phyloP scores from a whole-genome alignment of 2,329 filamentous ascomycete species.

The Cephalotrichum gorgonifer region DNA sequence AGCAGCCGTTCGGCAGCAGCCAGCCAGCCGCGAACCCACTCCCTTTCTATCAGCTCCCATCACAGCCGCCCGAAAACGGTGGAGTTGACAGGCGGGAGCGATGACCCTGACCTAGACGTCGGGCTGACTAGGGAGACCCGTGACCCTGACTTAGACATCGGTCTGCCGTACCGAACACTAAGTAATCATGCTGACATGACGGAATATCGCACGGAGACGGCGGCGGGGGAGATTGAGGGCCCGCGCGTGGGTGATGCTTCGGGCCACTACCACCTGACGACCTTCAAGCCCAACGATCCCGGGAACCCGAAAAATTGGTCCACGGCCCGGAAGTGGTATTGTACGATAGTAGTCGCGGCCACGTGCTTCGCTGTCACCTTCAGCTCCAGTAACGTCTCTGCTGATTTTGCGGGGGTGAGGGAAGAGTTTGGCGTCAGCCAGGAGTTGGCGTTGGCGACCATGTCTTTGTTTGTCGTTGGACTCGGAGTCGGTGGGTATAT shows the following conservation, averaged over 20 bases:
- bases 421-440: conserved; percentile 57
- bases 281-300: conserved; percentile 58
- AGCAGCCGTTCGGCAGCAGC: too few relatives aligned
- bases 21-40: too few relatives aligned
- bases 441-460: conserved; percentile 61
- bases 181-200: conserved; percentile 49
- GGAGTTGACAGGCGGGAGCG: too few relatives aligned
- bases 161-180: conserved; percentile 58
- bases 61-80: too few relatives aligned
- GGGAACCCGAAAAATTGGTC: conserved; percentile 83
- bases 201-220: conserved; percentile 57
- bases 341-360: conserved; percentile 72
- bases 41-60: too few relatives aligned
- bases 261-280: conserved; percentile 42
- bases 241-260: conserved; percentile 16
- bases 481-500: conserved; percentile 73
- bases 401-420: conserved; percentile 56
- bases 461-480: conserved; percentile 71
- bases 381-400: conserved; percentile 65
- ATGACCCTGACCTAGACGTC: too few relatives aligned
- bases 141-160: conserved; percentile 33
- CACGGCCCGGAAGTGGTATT: conserved; percentile 70
- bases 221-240: conserved; percentile 48
- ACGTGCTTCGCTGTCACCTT: conserved; percentile 69
- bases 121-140: conserved; percentile 26